phyloP scores from a whole-genome alignment of 139 green algal species.

The Auxenochlorella pyrenoidosa region DNA sequence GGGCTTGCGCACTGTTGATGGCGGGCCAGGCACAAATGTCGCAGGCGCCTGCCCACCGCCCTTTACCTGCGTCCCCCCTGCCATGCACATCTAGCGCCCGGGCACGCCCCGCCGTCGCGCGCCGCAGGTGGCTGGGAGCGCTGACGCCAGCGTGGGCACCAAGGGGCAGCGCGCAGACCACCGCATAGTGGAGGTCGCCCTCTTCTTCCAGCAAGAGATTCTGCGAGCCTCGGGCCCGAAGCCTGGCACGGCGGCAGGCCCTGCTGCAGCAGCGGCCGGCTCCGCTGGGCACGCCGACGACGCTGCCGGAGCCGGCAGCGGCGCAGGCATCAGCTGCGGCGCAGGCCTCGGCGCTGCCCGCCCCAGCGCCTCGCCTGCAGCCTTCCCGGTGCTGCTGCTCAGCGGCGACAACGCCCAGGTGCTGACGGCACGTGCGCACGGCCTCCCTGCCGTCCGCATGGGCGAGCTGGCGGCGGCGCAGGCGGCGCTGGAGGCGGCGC shows the following conservation, averaged over 20 bases:
- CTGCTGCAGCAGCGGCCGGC: no score
- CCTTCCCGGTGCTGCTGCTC: constrained; percentile 76
- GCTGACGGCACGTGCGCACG: constrained; percentile 66
- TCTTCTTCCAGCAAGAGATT: constrained; percentile 76
- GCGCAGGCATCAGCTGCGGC: not conserved
- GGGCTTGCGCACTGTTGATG: no score
- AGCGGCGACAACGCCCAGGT: constrained; percentile 83
- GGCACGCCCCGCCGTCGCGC: not conserved
- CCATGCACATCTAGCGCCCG: no score
- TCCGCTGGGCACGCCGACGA: no score
- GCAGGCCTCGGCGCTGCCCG: no score
- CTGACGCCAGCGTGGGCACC: constrained; percentile 38
- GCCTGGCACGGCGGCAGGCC: not conserved
- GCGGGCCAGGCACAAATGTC: no score
- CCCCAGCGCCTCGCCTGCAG: not conserved
- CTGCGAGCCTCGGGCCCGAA: not conserved
- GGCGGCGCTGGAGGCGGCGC: not conserved
- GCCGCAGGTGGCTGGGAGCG: constrained; percentile 54
- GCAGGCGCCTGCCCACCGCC: no score
- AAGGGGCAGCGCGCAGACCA: constrained; percentile 60
- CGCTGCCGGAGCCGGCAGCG: not conserved
- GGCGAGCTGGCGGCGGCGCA: constrained; percentile 22
- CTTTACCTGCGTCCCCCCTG: no score
- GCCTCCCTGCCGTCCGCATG: constrained; percentile 68
- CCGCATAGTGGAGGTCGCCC: constrained; percentile 75